Percentiles rank a stretch among this genome's conserved stretches.
Conservation (phyloP, 2,329 filamentous ascomycete genomes). For the Ophiostoma novo-ulmi region DNA sequence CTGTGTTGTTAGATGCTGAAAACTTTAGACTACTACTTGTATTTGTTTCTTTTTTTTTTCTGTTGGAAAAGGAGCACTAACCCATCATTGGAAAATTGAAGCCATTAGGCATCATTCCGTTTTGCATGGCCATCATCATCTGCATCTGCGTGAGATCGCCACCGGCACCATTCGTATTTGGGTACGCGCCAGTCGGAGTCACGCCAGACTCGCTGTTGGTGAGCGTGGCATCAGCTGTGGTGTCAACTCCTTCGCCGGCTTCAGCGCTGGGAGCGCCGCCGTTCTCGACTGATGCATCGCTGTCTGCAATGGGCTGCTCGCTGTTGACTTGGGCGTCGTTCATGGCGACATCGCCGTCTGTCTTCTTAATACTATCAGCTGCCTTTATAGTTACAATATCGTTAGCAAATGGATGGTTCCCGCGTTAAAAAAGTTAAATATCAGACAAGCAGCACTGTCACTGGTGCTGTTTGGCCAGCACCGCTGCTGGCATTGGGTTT, state of each 20-base stretch:
- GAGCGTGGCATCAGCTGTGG: neutral
- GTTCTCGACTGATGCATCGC: slow-evolving; percentile 30
- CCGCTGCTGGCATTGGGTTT: neutral
- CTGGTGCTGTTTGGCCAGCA: neutral
- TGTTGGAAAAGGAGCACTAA: slow-evolving; percentile 45
- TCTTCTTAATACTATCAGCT: neutral
- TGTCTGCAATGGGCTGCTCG: slow-evolving; percentile 26
- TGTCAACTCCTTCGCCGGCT: neutral
- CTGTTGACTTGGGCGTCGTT: neutral
- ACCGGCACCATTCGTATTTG: slow-evolving; percentile 33
- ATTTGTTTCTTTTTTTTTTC: too few relatives aligned
- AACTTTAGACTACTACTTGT: too few relatives aligned
- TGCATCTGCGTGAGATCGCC: slow-evolving; percentile 73
- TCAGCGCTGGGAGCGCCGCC: slow-evolving; percentile 35
- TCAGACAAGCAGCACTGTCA: neutral
- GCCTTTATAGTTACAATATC: neutral
- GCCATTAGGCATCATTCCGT: slow-evolving; percentile 52
- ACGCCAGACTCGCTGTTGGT: slow-evolving; percentile 30
- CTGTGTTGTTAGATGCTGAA: neutral
- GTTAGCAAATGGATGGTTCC: neutral
- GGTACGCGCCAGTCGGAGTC: neutral
- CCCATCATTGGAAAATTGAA: slow-evolving; percentile 78
- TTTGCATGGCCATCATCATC: slow-evolving; percentile 72
- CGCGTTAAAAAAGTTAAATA: neutral
- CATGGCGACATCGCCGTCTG: slow-evolving; percentile 10